Base-by-base conservation (phyloP, 1,284 basidiomycete species). In the Naganishia liquefaciens region DNA sequence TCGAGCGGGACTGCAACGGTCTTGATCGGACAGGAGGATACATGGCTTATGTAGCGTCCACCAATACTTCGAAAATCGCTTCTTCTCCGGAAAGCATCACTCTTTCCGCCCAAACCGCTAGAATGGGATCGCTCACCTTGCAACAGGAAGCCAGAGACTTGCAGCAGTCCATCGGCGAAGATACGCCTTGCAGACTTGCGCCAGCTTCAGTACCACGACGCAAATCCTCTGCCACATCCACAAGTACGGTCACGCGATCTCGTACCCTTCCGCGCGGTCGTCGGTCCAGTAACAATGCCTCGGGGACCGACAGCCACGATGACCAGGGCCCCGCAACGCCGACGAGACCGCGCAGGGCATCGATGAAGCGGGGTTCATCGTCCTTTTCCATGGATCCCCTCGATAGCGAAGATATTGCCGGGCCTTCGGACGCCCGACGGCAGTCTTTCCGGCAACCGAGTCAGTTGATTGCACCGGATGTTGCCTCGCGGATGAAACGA, bases 401-500 rank as follows among this genome's bases (percentile, higher is more conserved):
- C 10, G 21, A 17, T 23, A 25, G 23, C 21, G 25, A 27, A 13
- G 21, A 27, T 33, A 23, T 25, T 17, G 44, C 30, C 3, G 30
- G 9, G 9, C 9, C 55, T 4, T 40, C 55, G 11, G 37, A 49
- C 3, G 21, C 30, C 17, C 55, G 46, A 15, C 47, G 55, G 47
- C 33, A 47, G 6, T 60, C 55, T 13, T 50, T 37, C 30, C 30
- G 55, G 5, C 47, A 60, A 17, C 23, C 27, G 19, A 50, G 55
- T 49, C 30, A 37, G 17, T 60, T 60, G 17, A 23, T 60, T 11
- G 55, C 47, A 23, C 50, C 54, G 6, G 63, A 60, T 19, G 55
- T 65, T 21, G 39, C 63, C 3, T 10, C 28, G 2, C 52, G 44
- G 50, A 82, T 94, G 77, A 81, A 82, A 33, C 80, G 88, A 65